Evolutionary conservation across 2,329 filamentous ascomycete species (phyloP), one percentile per base, ranked within the genome.

Genomic region (Alternaria angustiovoidea): DNA sequence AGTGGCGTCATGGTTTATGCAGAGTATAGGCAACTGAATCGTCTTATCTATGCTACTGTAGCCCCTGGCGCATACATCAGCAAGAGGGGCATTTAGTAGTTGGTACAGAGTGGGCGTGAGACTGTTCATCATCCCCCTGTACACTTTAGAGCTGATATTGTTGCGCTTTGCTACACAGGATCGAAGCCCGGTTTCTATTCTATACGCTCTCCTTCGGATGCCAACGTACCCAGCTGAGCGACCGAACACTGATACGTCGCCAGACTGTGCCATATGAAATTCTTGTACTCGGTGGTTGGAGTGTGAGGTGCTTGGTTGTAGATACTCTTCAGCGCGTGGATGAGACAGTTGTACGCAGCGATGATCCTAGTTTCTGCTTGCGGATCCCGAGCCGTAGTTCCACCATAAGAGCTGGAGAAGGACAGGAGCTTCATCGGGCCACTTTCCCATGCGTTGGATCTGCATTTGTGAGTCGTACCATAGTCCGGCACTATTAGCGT

Each of bases 271-370:
- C 11, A 1, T 32, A 32, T 11, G 12, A 11, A 16, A 5, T 16
- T 34, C 14, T 34, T 12, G 12, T 14, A 34, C 32, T 36, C 32
- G 32, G 12, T 73, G 2, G 82, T 80, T 9, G 80, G 72, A 42
- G 89, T 75, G 66, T 84, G 79, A 11, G 65, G 81, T 1, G 86
- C 86, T 73, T 89, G 87, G 41, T 84, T 82, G 72, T 86, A 88
- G 70, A 90, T 88, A 68, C 82, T 85, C 75, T 90, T 89, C 80
- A 86, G 88, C 54, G 86, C 86, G 42, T 87, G 85, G 63, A 89
- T 84, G 68, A 89, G 85, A 57, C 84, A 79, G 68, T 89, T 89
- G 80, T 89, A 87, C 51, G 88, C 78, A 52, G 88, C 74, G 3
- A 83, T 81, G 87, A 88, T 89, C 75, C 89, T 85, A 16, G 86